Base-by-base conservation (phyloP, 2,329 filamentous ascomycete genomes). In the Aspergillus sp. region DNA sequence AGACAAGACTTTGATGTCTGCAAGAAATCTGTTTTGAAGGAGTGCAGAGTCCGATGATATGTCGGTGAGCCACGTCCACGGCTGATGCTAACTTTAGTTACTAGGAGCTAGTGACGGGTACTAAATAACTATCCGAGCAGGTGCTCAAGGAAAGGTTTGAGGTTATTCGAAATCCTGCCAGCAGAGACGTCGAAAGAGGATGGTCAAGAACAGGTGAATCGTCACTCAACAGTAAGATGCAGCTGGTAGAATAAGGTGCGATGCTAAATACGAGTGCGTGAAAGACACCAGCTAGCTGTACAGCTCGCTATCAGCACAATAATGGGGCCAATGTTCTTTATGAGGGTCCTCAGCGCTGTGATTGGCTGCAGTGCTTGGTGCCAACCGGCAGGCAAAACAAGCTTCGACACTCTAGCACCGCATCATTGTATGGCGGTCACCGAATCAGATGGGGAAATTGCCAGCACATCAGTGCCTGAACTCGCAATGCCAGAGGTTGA, bases 331-430 rank as follows among this genome's bases (percentile, higher is more conserved):
- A 23, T 45, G 41, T 45, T 36, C 32, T 36, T 45, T 45, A 45
- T 45, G 41, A 21, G 41, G 41, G 19, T 21, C 12, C 41, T 45
- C 9, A 9, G 32, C 51, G 21, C 32, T 39, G 25, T 53, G 36
- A 53, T 53, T 53, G 51, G 51, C 51, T 41, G 41, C 41, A 45
- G 41, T 36, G 3, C n/a, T 28, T n/a, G 51, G 51, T 25, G 51
- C 51, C 51, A 36, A 53, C 19, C 51, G 19, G 51, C 51, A 19
- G 51, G 51, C 51, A 36, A 53, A 53, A 53, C 51, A 53, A 53
- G 51, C 51, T 53, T 36, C 41, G 41, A 15, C n/a, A 7, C 19
- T 45, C 19, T 45, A 45, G 12, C 41, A 45, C 17, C 32, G 32
- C 32, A 21, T 21, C 41, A 56, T 36, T 25, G 45, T 36, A 60